Base-by-base conservation (phyloP, 108 stramenopile species). In the Skeletonema potamos region DNA sequence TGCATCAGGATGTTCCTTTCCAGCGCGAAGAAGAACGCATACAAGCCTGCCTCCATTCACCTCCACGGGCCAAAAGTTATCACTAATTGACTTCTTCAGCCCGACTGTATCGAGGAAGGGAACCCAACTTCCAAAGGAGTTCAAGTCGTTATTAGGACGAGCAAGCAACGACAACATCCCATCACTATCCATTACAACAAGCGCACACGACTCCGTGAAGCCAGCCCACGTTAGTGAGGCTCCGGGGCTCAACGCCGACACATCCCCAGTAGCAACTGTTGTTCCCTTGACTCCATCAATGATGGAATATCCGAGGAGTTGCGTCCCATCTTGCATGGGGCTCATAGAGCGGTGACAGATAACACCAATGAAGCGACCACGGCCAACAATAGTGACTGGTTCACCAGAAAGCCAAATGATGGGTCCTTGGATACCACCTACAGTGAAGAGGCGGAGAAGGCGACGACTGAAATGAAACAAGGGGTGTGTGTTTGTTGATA, bases 141-240 rank as follows among this genome's bases (percentile, higher is more conserved):
- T 29, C 5, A 18, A 10, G 2, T 58, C 24, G 15, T 56, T 62
- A 17, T 34, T 66, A 5, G 58, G 61, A 37, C 66, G 68, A 22
- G 83, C 76, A 27, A 90, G 83, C 92, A 94, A 91, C 27, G 89
- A 90, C 29, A 91, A 39, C 87, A 91, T 90, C 37, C 94, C 94
- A 30, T 90, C 88, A 2, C 72, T 74, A 39, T 92, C 94, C 87
- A 91, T 88, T 0, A 86, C 86, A 69, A 83, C 68, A 4, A 92
- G 77, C 9, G 89, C 83, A 33, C 68, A 76, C 8, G 86, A 87
- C 60, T 87, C 87, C 59, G 77, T 91, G 57, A 95, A 95, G 9
- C 94, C 94, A 12, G 77, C 81, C 91, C 94, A 95, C n/a, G 79
- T 63, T 46, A 95, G 60, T 8, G 82, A 72, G 0, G 88, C 81